Evolutionary conservation across 2,329 filamentous ascomycete species (phyloP).

Genomic region (Talaromyces sp.): DNA sequence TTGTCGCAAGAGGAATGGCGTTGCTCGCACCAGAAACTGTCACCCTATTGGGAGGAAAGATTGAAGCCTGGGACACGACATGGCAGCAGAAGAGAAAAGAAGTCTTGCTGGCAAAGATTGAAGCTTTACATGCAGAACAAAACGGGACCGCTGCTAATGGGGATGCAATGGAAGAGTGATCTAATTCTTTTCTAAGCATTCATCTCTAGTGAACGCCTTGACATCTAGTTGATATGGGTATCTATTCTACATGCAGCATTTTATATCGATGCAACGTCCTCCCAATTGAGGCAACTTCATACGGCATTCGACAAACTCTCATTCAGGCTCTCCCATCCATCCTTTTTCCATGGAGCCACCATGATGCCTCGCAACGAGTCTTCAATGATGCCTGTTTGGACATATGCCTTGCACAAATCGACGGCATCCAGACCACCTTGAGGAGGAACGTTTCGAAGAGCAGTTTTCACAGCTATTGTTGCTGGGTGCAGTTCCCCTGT

Average conservation of each 20-base stretch:
- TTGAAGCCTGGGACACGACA: slow-evolving; percentile 74
- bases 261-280: background rate
- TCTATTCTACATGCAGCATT: slow-evolving; percentile 15
- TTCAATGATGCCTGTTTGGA: slow-evolving; percentile 66
- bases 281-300: slow-evolving; percentile 16
- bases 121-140: slow-evolving; percentile 27
- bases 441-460: slow-evolving; percentile 70
- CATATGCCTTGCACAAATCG: slow-evolving; percentile 71
- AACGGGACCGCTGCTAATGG: slow-evolving; percentile 31
- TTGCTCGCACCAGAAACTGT: slow-evolving; percentile 69
- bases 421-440: slow-evolving; percentile 64
- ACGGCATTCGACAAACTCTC: slow-evolving; percentile 30
- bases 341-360: slow-evolving; percentile 73
- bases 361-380: slow-evolving; percentile 77
- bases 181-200: background rate
- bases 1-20: slow-evolving; percentile 71
- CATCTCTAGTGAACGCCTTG: background rate
- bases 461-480: slow-evolving; percentile 80
- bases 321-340: slow-evolving; percentile 60
- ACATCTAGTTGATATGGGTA: slow-evolving; percentile 2
- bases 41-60: slow-evolving; percentile 79
- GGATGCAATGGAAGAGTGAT: slow-evolving; percentile 26
- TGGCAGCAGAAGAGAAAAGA: slow-evolving; percentile 74
- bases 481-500: slow-evolving; percentile 58
- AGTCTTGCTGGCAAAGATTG: slow-evolving; percentile 63